These are phyloP conservation scores for Stentor coeruleus DNA, from an alignment of 73 alveolate species.

Conservation along the genomic window DNA sequence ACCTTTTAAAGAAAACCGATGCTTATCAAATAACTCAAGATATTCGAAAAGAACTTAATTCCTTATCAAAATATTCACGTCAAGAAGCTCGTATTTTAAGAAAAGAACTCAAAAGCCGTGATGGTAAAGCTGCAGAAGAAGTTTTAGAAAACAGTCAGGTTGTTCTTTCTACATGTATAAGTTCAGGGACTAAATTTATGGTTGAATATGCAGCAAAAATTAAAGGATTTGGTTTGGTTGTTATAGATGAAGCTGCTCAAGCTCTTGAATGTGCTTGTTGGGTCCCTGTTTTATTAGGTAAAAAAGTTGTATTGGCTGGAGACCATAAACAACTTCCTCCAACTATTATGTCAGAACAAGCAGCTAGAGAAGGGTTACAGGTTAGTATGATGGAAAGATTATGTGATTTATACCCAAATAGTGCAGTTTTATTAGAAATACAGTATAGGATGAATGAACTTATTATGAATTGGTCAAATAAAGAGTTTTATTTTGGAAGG, in stretches of 20 bases:
- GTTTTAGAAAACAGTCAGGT: constrained; percentile 7
- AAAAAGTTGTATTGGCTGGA: constrained; percentile 96
- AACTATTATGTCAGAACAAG: constrained; percentile 85
- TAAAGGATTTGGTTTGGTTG: constrained; percentile 83
- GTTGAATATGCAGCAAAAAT: constrained; percentile 50
- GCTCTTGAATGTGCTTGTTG: constrained; percentile 94
- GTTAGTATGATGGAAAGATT: constrained; percentile 90
- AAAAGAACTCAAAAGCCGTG: constrained; percentile 33
- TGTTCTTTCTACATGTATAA: neutral
- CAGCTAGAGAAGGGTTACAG: constrained; percentile 72
- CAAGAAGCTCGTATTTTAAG: constrained; percentile 37
- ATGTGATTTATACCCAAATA: constrained; percentile 53
- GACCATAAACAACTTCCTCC: constrained; percentile 98
- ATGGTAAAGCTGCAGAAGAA: constrained; percentile 49
- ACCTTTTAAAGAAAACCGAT: constrained; percentile 41
- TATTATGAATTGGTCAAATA: constrained; percentile 93
- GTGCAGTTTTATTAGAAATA: constrained; percentile 59
- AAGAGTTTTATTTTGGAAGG: constrained; percentile 81
- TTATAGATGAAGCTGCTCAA: constrained; percentile 98
- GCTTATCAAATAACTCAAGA: constrained; percentile 46
- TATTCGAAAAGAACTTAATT: constrained; percentile 49
- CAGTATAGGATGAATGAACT: constrained; percentile 95
- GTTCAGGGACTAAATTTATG: constrained; percentile 33
- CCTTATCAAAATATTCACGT: constrained; percentile 46
- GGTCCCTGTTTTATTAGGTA: constrained; percentile 92